Base-by-base conservation (phyloP, 129 eudicot genomes). In the Lactuca sativa region DNA sequence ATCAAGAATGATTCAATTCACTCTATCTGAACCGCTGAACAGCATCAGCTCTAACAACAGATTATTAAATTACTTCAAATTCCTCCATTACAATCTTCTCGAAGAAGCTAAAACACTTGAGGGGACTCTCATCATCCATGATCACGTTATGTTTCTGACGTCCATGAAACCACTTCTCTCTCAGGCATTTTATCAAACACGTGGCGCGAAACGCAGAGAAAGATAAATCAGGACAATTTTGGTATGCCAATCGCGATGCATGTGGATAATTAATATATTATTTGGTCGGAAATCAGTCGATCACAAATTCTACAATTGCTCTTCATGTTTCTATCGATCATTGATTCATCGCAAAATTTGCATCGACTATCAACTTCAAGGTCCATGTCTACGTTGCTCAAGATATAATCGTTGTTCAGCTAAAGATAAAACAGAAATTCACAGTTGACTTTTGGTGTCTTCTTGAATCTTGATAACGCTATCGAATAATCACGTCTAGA, bases 151-250 rank as follows among this genome's bases (percentile, higher is more conserved):
- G 9, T 15, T n/a, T n/a, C 3, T n/a, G 25, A 53, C 4, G 4
- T 16, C 12, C 30, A 5, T n/a, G 30, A 15, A 15, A 15, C 25
- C 5, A 0, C 12, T 47, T 53, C 56, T 53, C 58, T 53, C 4
- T 53, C 58, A 53, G 58, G 30, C 58, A 7, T 53, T 53, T n/a
- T 15, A 53, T 53, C 58, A 53, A 53, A 53, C 58, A 53, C 21
- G 5, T 53, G 8, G 30, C 58, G 21, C 4, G 10, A n/a, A 53
- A 5, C 30, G 31, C 1, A 47, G 12, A 47, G 5, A 47, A 47
- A 47, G n/a, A 47, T 47, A 5, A 0, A 47, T 47, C 52, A 10
- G 52, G 5, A 15, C 3, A 12, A 12, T 11, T 47, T 47, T 11
- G 3, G 52, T 12, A 4, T 47, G 52, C 3, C 52, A 47, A 47